Evolutionary conservation across 768 basidiomycete genomes (phyloP).

Genomic region (Sistotremastrum suecicum): DNA sequence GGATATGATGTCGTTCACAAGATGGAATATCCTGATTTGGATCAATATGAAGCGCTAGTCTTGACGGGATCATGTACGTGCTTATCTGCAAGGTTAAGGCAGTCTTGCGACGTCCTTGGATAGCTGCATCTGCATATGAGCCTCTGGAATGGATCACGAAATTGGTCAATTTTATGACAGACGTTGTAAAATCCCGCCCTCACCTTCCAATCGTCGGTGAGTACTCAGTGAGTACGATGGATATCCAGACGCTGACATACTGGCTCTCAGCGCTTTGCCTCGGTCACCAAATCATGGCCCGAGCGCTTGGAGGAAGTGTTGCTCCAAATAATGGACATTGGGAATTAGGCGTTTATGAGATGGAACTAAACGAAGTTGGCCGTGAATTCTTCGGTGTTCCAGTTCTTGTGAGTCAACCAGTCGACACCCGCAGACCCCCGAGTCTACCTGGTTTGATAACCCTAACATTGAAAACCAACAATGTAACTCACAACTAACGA

Average conservation of each 20-base stretch:
- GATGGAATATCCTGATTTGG: constrained; percentile 39
- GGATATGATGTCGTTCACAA: constrained; percentile 51
- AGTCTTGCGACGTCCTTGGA: constrained; percentile 1
- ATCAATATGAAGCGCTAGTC: constrained; percentile 27
- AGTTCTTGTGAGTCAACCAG: constrained; percentile 18
- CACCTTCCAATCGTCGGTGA: constrained; percentile 60
- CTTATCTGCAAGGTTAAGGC: no score
- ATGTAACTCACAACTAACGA: no score
- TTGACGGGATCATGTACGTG: neutral
- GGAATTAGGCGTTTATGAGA: constrained; percentile 67
- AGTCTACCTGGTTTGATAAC: no score
- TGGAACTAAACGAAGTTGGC: constrained; percentile 56
- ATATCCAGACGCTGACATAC: neutral
- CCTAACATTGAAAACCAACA: no score
- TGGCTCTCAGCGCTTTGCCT: constrained; percentile 65
- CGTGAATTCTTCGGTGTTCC: constrained; percentile 47
- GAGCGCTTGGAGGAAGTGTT: constrained; percentile 61
- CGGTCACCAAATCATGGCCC: constrained; percentile 72
- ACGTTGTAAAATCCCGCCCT: constrained; percentile 35
- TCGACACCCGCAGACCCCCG: no score
- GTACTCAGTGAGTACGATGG: constrained; percentile 2
- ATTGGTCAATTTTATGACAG: constrained; percentile 44
- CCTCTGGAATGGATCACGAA: constrained; percentile 61
- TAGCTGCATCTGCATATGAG: constrained; percentile 67
- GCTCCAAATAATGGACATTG: constrained; percentile 53